phyloP scores from a whole-genome alignment of 192 early-diverging fungal species.

The Powellomyces hirtus region DNA sequence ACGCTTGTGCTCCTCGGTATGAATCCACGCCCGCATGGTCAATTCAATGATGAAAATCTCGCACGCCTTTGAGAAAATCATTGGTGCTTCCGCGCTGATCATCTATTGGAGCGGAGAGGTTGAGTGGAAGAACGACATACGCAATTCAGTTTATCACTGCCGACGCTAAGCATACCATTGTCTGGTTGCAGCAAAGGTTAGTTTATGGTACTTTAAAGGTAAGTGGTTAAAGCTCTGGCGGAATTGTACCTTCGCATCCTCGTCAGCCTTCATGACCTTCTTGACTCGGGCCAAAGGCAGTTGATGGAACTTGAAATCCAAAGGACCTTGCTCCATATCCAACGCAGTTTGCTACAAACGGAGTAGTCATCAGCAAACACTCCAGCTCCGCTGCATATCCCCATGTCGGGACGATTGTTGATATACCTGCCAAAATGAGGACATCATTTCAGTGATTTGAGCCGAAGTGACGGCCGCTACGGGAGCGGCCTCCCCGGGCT shows the following conservation, averaged over 20 bases:
- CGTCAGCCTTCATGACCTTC: constrained; percentile 98
- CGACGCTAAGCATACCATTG: constrained; percentile 22
- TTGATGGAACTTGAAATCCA: constrained; percentile 89
- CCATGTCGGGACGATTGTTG: neutral
- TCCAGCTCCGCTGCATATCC: neutral
- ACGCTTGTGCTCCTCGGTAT: constrained; percentile 95
- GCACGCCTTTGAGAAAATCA: constrained; percentile 94
- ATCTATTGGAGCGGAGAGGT: constrained; percentile 26
- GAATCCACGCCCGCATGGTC: constrained; percentile 70
- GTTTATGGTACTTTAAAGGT: neutral
- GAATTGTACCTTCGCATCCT: constrained; percentile 77
- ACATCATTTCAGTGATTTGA: constrained; percentile 26
- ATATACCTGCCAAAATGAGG: constrained; percentile 27
- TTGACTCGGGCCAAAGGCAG: constrained; percentile 94
- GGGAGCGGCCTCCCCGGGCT: neutral
- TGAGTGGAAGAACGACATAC: neutral
- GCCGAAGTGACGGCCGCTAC: neutral
- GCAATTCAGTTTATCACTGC: neutral
- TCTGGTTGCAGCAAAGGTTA: neutral
- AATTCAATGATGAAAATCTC: constrained; percentile 96
- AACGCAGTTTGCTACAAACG: constrained; percentile 5
- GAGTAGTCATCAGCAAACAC: neutral
- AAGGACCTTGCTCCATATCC: constrained; percentile 47
- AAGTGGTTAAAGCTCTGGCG: neutral
- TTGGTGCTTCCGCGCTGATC: constrained; percentile 80